Evolutionary conservation across 495 filamentous ascomycete genomes (phyloP).

Genomic region (Polyplosphaeria fusca): DNA sequence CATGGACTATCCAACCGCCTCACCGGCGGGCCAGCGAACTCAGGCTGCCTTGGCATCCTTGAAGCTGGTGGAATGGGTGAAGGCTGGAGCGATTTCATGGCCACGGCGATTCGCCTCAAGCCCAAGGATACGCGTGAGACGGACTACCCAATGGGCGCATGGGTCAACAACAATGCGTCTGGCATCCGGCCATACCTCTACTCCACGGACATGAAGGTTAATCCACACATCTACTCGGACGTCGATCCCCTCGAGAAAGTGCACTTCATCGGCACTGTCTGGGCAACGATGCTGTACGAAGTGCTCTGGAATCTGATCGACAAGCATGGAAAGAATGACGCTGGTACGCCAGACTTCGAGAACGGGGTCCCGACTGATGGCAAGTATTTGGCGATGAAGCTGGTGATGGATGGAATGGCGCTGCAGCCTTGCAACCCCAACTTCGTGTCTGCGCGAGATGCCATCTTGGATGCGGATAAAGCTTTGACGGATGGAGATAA

Average conservation of each 20-base stretch:
- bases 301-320: slow-evolving; percentile 54
- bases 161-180: slow-evolving; percentile 42
- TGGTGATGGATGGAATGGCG: slow-evolving; percentile 53
- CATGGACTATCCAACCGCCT: slow-evolving; percentile 51
- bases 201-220: slow-evolving; percentile 47
- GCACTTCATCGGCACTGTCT: slow-evolving; percentile 51
- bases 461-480: slow-evolving; percentile 53
- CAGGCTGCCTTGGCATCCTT: slow-evolving; percentile 45
- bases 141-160: slow-evolving; percentile 47
- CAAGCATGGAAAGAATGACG: slow-evolving; percentile 49
- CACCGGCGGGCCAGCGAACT: slow-evolving; percentile 53
- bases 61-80: slow-evolving; percentile 56
- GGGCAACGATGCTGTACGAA: slow-evolving; percentile 55
- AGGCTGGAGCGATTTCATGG: slow-evolving; percentile 56
- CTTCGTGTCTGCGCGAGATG: slow-evolving; percentile 50
- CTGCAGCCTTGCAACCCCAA: slow-evolving; percentile 55
- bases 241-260: slow-evolving; percentile 43
- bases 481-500: slow-evolving; percentile 52
- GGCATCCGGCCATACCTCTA: slow-evolving; percentile 53
- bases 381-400: slow-evolving; percentile 50
- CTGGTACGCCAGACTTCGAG: slow-evolving; percentile 44
- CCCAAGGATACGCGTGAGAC: slow-evolving; percentile 46
- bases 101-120: slow-evolving; percentile 51
- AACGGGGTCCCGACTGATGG: slow-evolving; percentile 51
- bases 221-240: slow-evolving; percentile 48